Evolutionary conservation across 345 rosid genomes (phyloP).

Genomic region (Brassica napus): Da-Ae NC_063452.1:48370001-48370500

Average conservation of each 20-base stretch:
- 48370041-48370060: constrained; percentile 39
- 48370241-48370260: not conserved
- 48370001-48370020: constrained; percentile 41
- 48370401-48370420: not conserved
- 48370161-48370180: not conserved
- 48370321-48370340: not conserved
- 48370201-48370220: not conserved
- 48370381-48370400: not conserved
- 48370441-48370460: too few relatives aligned
- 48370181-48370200: not conserved
- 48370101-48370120: constrained; percentile 48
- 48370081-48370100: constrained; percentile 44
- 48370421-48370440: too few relatives aligned
- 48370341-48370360: not conserved
- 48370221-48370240: not conserved
- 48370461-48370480: too few relatives aligned
- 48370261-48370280: not conserved
- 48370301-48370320: not conserved
- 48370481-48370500: not conserved
- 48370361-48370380: not conserved
- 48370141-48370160: constrained; percentile 17
- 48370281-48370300: not conserved
- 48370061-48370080: constrained; percentile 48
- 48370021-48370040: constrained; percentile 45
- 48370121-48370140: constrained; percentile 56